Conservation (phyloP, 176 grass and related monocot genomes). For the Tuctoria greenei region DNA sequence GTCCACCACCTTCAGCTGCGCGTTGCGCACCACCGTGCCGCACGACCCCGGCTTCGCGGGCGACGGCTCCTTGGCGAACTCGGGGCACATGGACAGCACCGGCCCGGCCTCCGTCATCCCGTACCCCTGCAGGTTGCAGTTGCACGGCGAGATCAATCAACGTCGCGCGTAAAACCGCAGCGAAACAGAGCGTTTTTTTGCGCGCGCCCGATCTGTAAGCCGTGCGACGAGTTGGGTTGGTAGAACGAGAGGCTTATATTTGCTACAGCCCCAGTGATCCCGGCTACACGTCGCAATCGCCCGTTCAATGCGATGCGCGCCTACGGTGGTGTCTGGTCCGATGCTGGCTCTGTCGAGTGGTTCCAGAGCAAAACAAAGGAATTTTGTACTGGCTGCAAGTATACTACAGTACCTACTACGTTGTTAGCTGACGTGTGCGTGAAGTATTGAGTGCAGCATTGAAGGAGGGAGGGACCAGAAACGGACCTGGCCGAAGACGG, state of each 20-base stretch:
- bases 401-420: neutral
- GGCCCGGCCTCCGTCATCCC: conserved; percentile 98
- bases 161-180: neutral
- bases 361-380: too few species aligned
- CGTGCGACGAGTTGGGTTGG: conserved; percentile 4
- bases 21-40: conserved; percentile 87
- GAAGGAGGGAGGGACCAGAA: neutral
- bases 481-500: conserved; percentile 78
- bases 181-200: neutral
- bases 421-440: neutral
- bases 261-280: too few species aligned
- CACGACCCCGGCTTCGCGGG: conserved; percentile 71
- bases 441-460: neutral
- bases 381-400: neutral
- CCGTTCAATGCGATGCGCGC: neutral
- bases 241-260: conserved; percentile 2
- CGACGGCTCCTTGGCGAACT: conserved; percentile 77
- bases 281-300: neutral
- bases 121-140: conserved; percentile 52
- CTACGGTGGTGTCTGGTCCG: too few species aligned
- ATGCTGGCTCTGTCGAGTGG: too few species aligned
- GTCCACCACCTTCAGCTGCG: conserved; percentile 83
- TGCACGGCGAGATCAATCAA: neutral
- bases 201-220: too few species aligned
- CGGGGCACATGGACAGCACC: conserved; percentile 89